These are phyloP conservation scores for Gloeopeniophorella convolvens DNA, from an alignment of 768 basidiomycete genomes.

Conservation along the genomic window DNA sequence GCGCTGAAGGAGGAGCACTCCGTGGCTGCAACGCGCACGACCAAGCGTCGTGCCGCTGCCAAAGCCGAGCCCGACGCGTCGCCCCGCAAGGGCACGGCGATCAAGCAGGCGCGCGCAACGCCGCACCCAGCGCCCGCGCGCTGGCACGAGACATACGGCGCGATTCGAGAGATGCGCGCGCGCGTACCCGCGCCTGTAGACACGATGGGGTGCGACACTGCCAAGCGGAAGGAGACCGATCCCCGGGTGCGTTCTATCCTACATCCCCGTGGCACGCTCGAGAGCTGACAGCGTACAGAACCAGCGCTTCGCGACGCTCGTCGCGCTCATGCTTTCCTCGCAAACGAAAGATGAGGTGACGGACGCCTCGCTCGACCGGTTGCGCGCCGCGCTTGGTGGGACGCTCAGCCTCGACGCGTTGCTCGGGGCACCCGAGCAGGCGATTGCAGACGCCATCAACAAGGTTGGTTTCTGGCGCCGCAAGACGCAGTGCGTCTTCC, in stretches of 20 bases:
- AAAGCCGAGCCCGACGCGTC: conserved; percentile 25
- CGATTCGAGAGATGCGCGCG: conserved; percentile 72
- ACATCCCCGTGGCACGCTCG: too few species aligned
- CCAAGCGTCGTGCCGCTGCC: too few species aligned
- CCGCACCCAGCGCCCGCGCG: conserved; percentile 62
- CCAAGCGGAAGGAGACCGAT: conserved; percentile 54
- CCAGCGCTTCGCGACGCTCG: conserved; percentile 73
- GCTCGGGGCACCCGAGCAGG: conserved; percentile 50
- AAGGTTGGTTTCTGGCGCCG: conserved; percentile 93
- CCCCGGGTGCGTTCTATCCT: conserved; percentile 66
- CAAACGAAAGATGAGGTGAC: conserved; percentile 94
- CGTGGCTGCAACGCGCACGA: too few species aligned
- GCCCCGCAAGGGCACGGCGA: conserved; percentile 49
- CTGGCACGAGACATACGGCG: conserved; percentile 66
- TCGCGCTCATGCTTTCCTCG: conserved; percentile 92
- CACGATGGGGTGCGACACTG: conserved; percentile 81
- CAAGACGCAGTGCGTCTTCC: conserved; percentile 62
- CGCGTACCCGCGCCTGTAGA: conserved; percentile 81
- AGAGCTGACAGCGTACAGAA: too few species aligned
- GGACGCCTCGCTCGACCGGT: conserved; percentile 66
- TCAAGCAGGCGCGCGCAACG: conserved; percentile 44
- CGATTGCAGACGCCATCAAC: conserved; percentile 69
- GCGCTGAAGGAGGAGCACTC: too few species aligned
- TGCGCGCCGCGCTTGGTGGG: conserved; percentile 70
- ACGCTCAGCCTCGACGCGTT: conserved; percentile 71